Base-by-base conservation (phyloP, 1,284 basidiomycete species). In the Sutorius eximius region DNA sequence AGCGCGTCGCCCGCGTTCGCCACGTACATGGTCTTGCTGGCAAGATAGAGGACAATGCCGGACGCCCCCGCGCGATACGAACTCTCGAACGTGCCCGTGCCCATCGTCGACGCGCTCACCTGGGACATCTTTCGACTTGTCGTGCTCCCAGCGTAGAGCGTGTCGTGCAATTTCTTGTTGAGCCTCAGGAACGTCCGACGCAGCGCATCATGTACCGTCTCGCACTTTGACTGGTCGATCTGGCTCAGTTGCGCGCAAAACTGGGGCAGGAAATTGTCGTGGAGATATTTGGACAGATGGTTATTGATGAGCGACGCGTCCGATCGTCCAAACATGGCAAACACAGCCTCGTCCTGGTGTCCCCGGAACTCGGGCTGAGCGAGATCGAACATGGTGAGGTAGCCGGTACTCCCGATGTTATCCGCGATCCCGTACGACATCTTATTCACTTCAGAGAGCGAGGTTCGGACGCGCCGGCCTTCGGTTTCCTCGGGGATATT, bases 381-480 rank as follows among this genome's bases (percentile, higher is more conserved):
- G 22, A 98, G 80, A 71, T 99, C 96, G 61, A 97, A 85, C 85
- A 97, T 94, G 51, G 86, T 90, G 40, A 98, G 80, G 50, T 86
- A 82, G 49, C 92, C 89, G 49, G 83, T 80, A 55, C 78, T 78
- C 33, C 95, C 94, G 36, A 99, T 77, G n/a, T 91, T 92, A 69
- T 99, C 96, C 0, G 96, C 92, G 56, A 99, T 97, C 11, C 96
- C 97, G 66, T 99, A 99, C 16, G 89, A 87, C 93, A 99, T 94
- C 55, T 86, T 85, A 74, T 93, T 93, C 59, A 98, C 88, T 51
- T 93, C 91, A 3, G 93, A 94, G 44, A 89, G 80, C 7, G 95
- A 96, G 0, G 95, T 97, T 45, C 97, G 89, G 5, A 99, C 89
- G 9, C 97, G 89, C 30, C 94, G 86, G 53, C 95, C 89, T 55